phyloP scores from a whole-genome alignment of 768 basidiomycete species.

The Phaffia tasmanica region DNA sequence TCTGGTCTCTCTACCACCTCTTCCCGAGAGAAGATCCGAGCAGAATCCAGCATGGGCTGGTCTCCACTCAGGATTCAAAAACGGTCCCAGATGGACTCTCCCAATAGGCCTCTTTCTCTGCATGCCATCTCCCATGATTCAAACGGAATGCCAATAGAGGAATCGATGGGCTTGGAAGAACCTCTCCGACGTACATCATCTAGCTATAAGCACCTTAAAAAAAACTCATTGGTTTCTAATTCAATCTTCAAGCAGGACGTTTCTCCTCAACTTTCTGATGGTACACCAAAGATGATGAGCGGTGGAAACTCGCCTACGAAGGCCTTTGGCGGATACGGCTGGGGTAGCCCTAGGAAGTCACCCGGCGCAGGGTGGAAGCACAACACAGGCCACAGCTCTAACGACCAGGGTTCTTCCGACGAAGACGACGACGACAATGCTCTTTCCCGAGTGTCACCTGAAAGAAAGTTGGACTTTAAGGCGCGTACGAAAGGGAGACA shows the following conservation, averaged over 20 bases:
- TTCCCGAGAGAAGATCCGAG: conserved; percentile 13
- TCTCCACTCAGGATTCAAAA: conserved; percentile 21
- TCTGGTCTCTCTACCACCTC: conserved; percentile 3
- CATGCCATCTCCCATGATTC: background rate
- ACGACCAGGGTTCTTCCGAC: conserved; percentile 12
- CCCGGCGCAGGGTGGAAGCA: conserved; percentile 8
- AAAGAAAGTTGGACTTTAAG: conserved; percentile 3
- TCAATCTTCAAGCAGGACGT: conserved; percentile 35
- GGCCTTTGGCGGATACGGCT: too few relatives aligned
- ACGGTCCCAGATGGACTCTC: conserved; percentile 2
- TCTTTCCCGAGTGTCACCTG: background rate
- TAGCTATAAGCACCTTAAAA: conserved; percentile 39
- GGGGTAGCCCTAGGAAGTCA: background rate
- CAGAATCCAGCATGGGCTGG: conserved; percentile 17
- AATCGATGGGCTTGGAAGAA: background rate
- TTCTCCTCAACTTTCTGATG: background rate
- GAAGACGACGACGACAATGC: conserved; percentile 9
- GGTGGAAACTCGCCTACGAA: too few relatives aligned
- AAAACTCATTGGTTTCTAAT: conserved; percentile 37
- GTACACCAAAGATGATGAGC: background rate
- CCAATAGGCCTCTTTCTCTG: background rate
- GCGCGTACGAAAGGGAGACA: conserved; percentile 20
- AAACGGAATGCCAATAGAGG: background rate
- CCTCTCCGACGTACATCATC: conserved; percentile 33
- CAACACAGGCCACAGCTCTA: background rate